Evolutionary conservation across 2,329 filamentous ascomycete genomes (phyloP).

Genomic region (Ophiostoma australiae): DNA sequence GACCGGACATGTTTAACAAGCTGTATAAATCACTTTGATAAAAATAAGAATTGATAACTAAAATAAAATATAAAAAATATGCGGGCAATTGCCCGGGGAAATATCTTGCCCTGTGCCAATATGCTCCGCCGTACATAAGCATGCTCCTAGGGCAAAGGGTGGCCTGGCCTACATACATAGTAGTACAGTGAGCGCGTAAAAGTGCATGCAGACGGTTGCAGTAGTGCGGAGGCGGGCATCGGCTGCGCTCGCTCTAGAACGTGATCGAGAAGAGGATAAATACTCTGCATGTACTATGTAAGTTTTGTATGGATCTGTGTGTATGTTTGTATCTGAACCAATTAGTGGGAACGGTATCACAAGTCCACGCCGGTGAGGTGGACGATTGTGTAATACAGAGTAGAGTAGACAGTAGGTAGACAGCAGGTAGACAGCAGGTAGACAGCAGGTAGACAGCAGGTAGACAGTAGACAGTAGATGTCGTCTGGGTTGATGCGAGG

Average conservation of each 20-base stretch:
- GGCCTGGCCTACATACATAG: too few species aligned
- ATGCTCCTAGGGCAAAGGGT: neutral
- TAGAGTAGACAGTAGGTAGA: too few species aligned
- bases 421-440: too few species aligned
- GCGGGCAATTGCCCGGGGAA: conserved; percentile 11
- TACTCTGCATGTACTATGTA: too few species aligned
- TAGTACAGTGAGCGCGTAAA: neutral
- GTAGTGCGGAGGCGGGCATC: conserved; percentile 6
- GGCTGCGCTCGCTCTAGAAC: conserved; percentile 11
- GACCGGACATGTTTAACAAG: neutral
- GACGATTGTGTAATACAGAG: too few species aligned
- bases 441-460: too few species aligned
- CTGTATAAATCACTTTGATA: too few species aligned
- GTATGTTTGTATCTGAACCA: neutral
- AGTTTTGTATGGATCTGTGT: too few species aligned
- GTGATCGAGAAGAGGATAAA: neutral
- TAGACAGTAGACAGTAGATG: too few species aligned
- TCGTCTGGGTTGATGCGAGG: neutral
- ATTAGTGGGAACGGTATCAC: neutral
- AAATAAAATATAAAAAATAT: neutral
- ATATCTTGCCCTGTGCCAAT: neutral
- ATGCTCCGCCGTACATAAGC: neutral
- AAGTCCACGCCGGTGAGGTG: neutral
- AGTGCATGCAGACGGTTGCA: neutral
- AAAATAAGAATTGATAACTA: too few species aligned